Base-by-base conservation (phyloP, 345 rosid species). In the Murraya koenigii region DNA sequence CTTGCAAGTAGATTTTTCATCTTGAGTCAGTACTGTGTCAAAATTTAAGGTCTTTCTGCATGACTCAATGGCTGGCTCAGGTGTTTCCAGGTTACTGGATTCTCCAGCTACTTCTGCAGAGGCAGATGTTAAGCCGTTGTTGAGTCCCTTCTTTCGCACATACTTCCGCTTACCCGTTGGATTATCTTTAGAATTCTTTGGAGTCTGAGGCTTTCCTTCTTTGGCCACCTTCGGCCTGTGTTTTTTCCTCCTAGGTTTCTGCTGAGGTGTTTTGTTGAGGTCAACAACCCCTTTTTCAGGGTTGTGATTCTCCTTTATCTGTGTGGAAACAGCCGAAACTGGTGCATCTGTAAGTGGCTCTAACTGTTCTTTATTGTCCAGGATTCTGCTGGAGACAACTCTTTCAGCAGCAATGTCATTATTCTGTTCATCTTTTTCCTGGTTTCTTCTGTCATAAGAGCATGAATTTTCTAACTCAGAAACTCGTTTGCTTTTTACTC, bases 211-310 rank as follows among this genome's bases (percentile, higher is more conserved):
- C 80, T 89, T 91, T 60, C 72, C 86, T 82, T 94, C 98, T 47
- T 25, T 86, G 23, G 83, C 75, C 69, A 96, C 97, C 81, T 90
- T 96, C 0, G 99, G 97, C 81, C 98, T 86, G 80, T 92, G 97
- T 81, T 94, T 96, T 76, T 71, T 96, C 82, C 94, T 86, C 84
- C 88, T 96, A 3, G 88, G 89, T 69, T 91, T 92, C 70, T 84
- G 86, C 72, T 80, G 84, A 3, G 95, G 99, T 36, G 97, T 93
- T 85, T 78, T 85, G 54, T 67, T 80, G 66, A 80, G 74, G 20
- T 85, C 86, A 75, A 66, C 71, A 52, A 22, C 82, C 70, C 76
- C 87, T 70, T 78, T 70, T 26, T 79, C 86, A 77, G 80, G 70
- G 81, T 72, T 77, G n/a, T 80, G 80, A 84, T 81, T 79, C 74